A percentile compares a stretch with the other conserved stretches of the same genome.
These are phyloP conservation scores for Taiozyma onychis DNA, from an alignment of 1,139 yeast species.

Conservation along the genomic window DNA sequence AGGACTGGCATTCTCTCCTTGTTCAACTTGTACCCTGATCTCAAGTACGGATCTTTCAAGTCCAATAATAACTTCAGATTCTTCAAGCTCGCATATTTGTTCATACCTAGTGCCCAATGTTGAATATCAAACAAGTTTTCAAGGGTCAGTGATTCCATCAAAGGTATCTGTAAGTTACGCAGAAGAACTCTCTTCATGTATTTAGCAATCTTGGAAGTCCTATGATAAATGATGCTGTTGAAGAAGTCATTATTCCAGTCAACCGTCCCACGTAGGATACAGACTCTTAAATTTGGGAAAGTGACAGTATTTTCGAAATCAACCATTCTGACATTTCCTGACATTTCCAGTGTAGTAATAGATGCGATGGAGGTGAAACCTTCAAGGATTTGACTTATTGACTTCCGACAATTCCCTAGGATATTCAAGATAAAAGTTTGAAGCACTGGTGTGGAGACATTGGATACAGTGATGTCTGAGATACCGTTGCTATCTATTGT, in stretches of 20 bases:
- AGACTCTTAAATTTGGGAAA: background rate
- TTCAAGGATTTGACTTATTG: background rate
- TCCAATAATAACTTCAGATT: background rate
- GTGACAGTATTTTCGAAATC: background rate
- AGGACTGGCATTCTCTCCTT: background rate
- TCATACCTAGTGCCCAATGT: background rate
- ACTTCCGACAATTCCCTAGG: background rate
- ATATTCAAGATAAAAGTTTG: background rate
- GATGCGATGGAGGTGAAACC: background rate
- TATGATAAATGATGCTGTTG: background rate
- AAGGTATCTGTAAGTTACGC: background rate
- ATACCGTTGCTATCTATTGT: background rate
- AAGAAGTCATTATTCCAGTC: background rate
- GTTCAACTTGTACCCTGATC: background rate
- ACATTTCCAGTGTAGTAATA: background rate
- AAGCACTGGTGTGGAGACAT: background rate
- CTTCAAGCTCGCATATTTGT: background rate
- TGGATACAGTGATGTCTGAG: background rate
- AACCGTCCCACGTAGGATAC: background rate
- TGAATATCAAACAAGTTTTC: conserved; percentile 3
- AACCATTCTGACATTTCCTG: background rate
- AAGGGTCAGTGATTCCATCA: background rate
- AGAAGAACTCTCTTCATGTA: background rate
- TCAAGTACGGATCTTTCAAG: conserved; percentile 1
- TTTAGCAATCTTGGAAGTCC: background rate